phyloP scores from a whole-genome alignment of 495 filamentous ascomycete genomes.

The Hypoxylon cercidicola region DNA sequence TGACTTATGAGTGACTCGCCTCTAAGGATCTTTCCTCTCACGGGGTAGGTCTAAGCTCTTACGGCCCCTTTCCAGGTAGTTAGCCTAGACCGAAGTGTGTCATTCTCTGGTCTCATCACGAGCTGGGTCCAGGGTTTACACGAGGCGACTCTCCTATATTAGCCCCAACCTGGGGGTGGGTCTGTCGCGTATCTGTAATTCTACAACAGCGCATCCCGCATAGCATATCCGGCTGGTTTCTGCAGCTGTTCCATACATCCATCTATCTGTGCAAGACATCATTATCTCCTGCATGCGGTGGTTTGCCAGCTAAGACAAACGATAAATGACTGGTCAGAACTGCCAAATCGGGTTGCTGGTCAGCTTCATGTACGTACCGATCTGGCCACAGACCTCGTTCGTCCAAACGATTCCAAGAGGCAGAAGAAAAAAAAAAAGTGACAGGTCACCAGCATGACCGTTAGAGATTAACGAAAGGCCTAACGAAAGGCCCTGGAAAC shows the following conservation, averaged over 20 bases:
- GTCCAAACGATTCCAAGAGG: constrained; percentile 24
- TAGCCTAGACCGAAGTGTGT: no score
- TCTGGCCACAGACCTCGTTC: constrained; percentile 22
- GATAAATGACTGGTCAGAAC: constrained; percentile 12
- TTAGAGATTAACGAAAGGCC: constrained; percentile 23
- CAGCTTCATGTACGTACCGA: constrained; percentile 19
- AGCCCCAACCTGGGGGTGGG: constrained; percentile 14
- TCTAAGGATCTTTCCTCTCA: no score
- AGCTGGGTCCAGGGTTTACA: neutral
- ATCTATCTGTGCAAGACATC: constrained; percentile 37
- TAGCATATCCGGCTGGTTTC: constrained; percentile 19
- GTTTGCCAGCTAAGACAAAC: constrained; percentile 26
- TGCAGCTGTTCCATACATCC: constrained; percentile 19
- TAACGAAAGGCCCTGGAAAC: neutral
- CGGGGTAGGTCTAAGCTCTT: no score
- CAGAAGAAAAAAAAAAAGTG: constrained; percentile 27
- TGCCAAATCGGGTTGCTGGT: constrained; percentile 35
- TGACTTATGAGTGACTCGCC: neutral
- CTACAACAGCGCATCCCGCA: constrained; percentile 28
- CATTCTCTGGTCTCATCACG: constrained; percentile 10
- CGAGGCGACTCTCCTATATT: constrained; percentile 11
- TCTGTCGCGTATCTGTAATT: constrained; percentile 37
- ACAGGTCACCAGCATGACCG: constrained; percentile 27
- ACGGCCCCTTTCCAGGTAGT: no score
- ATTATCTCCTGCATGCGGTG: constrained; percentile 33